Evolutionary conservation across 148 eudicot species (phyloP).

Genomic region (Rhododendron mucronatum): DNA sequence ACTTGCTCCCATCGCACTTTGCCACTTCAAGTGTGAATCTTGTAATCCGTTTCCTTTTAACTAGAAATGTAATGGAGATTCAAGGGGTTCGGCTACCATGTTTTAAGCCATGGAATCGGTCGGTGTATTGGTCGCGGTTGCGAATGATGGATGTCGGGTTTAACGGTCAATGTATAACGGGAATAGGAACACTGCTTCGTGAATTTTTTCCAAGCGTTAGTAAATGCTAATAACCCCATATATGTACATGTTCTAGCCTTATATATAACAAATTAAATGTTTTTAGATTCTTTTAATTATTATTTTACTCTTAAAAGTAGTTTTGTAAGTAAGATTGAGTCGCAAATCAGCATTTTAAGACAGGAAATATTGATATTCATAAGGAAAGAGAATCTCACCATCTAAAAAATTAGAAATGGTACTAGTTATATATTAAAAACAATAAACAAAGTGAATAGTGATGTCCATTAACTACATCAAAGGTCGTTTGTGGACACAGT

Average conservation of each 20-base stretch:
- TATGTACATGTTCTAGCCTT: neutral
- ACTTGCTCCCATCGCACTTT: too few species aligned
- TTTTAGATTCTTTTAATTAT: neutral
- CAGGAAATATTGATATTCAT: too few species aligned
- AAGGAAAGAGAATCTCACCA: neutral
- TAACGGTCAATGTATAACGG: neutral
- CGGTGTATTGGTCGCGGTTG: neutral
- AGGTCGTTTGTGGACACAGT: neutral
- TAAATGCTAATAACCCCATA: neutral
- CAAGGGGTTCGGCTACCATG: too few species aligned
- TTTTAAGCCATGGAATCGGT: neutral
- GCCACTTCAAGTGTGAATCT: neutral
- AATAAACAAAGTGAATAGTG: neutral
- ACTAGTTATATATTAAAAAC: neutral
- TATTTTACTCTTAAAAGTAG: neutral
- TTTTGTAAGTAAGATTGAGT: neutral
- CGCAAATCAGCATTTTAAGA: neutral
- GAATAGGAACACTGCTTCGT: neutral
- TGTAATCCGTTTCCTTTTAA: too few species aligned
- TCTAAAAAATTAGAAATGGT: neutral
- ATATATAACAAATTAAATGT: neutral
- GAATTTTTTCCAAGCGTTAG: neutral
- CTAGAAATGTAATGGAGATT: too few species aligned
- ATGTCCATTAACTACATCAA: neutral
- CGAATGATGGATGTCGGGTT: neutral